Conservation (phyloP, 1,284 basidiomycete species). For the Boletellus sp. region DNA sequence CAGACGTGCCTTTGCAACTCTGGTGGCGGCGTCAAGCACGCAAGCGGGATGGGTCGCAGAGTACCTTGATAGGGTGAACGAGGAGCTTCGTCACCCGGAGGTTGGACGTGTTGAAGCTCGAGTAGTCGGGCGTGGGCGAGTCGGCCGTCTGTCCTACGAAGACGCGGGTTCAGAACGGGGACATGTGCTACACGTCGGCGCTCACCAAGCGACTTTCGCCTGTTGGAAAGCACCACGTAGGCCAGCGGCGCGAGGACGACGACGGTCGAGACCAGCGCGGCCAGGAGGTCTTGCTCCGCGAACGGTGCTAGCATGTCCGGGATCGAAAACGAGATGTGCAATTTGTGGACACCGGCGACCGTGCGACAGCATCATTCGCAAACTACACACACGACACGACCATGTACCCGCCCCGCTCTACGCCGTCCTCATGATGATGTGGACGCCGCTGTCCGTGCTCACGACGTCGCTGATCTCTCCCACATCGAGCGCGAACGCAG, state of each 20-base stretch:
- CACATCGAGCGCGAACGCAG: conserved; percentile 77
- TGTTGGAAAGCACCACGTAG: conserved; percentile 16
- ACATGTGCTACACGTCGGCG: background rate
- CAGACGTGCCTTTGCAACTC: conserved; percentile 65
- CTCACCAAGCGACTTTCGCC: background rate
- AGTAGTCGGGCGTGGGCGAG: conserved; percentile 7
- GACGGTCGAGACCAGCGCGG: background rate
- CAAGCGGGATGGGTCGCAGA: background rate
- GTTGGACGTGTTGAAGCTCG: conserved; percentile 32
- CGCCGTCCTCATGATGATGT: conserved; percentile 88
- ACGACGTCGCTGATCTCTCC: conserved; percentile 86
- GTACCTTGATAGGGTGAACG: conserved; percentile 66
- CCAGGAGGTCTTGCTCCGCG: background rate
- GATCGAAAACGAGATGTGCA: no score
- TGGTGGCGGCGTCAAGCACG: conserved; percentile 21
- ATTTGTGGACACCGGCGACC: no score
- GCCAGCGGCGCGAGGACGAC: conserved; percentile 5
- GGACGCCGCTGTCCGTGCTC: conserved; percentile 93
- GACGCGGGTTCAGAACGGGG: no score
- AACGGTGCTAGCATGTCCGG: background rate
- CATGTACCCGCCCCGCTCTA: conserved; percentile 37
- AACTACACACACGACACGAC: background rate
- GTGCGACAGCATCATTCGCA: no score
- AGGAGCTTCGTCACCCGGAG: conserved; percentile 57
- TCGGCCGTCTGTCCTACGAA: background rate